phyloP scores from a whole-genome alignment of 805 yeast genomes.

The Barnettozyma sucrosica region DNA sequence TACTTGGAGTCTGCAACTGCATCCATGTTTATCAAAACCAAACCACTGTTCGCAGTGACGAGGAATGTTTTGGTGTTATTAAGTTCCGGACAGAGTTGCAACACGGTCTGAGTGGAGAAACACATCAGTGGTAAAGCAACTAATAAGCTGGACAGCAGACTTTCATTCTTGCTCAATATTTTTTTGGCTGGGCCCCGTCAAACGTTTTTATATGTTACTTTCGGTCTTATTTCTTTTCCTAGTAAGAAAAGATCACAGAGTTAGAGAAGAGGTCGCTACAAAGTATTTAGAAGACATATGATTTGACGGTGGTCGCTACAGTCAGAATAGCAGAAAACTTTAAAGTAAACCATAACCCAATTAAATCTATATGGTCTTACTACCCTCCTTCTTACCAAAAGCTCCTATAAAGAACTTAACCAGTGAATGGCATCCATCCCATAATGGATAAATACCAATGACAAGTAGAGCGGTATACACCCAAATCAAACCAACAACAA shows the following conservation, averaged over 20 bases:
- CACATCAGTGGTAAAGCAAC: not conserved
- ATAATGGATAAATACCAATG: conserved; percentile 32
- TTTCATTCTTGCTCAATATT: not conserved
- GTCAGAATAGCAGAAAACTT: not conserved
- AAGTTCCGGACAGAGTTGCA: not conserved
- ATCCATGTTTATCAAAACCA: not conserved
- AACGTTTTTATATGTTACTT: not conserved
- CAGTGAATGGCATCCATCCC: conserved; percentile 32
- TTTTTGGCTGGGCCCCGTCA: not conserved
- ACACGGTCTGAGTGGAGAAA: not conserved
- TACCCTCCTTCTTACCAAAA: conserved; percentile 18
- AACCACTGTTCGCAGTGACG: not conserved
- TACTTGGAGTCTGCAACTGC: not conserved
- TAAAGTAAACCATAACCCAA: not conserved
- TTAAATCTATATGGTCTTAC: not conserved
- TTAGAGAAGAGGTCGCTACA: not conserved
- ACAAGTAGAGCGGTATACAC: conserved; percentile 31
- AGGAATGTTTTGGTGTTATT: not conserved
- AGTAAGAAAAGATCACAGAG: not conserved
- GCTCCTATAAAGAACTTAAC: conserved; percentile 30
- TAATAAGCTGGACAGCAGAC: not conserved
- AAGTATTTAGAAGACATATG: not conserved
- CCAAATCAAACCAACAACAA: conserved; percentile 35
- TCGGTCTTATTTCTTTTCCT: not conserved
- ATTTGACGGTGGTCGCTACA: not conserved